Percentiles rank a stretch among this genome's conserved stretches.
These are phyloP conservation scores for Boletus tomentosulus DNA, from an alignment of 768 basidiomycete species.

Conservation along the genomic window DNA sequence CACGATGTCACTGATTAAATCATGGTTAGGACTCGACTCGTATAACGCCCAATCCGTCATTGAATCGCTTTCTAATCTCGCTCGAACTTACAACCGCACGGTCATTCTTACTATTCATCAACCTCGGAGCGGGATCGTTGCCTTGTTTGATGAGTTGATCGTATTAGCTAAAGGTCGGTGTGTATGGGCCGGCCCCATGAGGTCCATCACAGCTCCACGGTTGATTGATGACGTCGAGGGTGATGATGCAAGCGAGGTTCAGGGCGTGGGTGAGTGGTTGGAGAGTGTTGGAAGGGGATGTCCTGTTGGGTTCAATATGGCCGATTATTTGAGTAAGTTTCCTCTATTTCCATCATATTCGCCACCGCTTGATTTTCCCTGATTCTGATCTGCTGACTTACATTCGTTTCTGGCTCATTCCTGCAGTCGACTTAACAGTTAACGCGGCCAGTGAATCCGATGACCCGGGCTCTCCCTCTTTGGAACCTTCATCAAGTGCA, in stretches of 20 bases:
- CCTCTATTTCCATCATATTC: not conserved
- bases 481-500: constrained; percentile 19
- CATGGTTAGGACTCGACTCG: constrained; percentile 72
- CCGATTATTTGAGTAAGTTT: constrained; percentile 86
- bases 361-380: no score
- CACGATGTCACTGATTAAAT: not conserved
- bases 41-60: constrained; percentile 96
- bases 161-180: constrained; percentile 78
- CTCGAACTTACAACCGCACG: constrained; percentile 86
- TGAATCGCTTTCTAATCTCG: constrained; percentile 80
- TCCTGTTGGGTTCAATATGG: constrained; percentile 94
- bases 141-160: constrained; percentile 89
- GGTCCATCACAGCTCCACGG: constrained; percentile 5
- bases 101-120: constrained; percentile 98
- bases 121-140: constrained; percentile 95
- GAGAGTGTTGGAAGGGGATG: constrained; percentile 75
- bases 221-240: constrained; percentile 6
- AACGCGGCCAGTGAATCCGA: constrained; percentile 43
- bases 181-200: constrained; percentile 32
- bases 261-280: constrained; percentile 57
- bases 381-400: not conserved
- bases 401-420: constrained; percentile 3
- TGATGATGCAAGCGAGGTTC: constrained; percentile 13
- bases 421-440: constrained; percentile 68
- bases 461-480: constrained; percentile 34